phyloP scores from a whole-genome alignment of 2,329 filamentous ascomycete genomes.

The Didymella pomorum region DNA sequence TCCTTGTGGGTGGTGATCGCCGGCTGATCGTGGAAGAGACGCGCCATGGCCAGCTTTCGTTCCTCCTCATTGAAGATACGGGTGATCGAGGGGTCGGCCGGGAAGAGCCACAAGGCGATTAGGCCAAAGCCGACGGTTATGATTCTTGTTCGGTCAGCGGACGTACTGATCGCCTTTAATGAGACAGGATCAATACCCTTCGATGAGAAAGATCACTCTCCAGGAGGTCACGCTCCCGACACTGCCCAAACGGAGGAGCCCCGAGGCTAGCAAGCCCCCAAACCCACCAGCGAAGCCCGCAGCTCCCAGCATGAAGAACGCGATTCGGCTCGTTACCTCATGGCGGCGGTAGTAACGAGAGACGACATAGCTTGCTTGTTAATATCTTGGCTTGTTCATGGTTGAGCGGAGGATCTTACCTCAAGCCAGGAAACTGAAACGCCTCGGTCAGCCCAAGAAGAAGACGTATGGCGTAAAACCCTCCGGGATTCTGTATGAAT shows the following conservation, averaged over 20 bases:
- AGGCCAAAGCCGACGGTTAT: constrained; percentile 3
- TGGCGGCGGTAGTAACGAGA: constrained; percentile 3
- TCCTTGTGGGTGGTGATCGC: not conserved
- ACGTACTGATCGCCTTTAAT: not conserved
- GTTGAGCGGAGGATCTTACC: not conserved
- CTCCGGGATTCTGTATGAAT: not conserved
- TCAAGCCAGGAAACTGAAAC: constrained; percentile 1
- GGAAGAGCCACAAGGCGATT: constrained; percentile 1
- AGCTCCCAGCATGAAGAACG: constrained; percentile 2
- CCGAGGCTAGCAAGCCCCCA: constrained; percentile 1
- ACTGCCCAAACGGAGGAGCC: constrained; percentile 1
- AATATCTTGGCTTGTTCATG: not conserved
- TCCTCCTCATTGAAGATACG: not conserved
- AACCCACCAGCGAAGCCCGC: constrained; percentile 2
- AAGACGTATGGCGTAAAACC: constrained; percentile 9
- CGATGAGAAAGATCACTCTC: no score
- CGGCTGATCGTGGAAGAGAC: not conserved
- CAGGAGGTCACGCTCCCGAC: no score
- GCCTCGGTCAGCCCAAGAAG: constrained; percentile 2
- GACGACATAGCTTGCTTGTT: not conserved
- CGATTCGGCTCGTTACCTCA: not conserved
- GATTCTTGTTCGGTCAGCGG: not conserved
- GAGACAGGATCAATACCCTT: no score
- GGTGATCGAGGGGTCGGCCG: not conserved
- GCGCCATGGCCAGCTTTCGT: not conserved